Evolutionary conservation across 106 monocot genomes (phyloP).

Genomic region (Dioscorea dumetorum): DNA sequence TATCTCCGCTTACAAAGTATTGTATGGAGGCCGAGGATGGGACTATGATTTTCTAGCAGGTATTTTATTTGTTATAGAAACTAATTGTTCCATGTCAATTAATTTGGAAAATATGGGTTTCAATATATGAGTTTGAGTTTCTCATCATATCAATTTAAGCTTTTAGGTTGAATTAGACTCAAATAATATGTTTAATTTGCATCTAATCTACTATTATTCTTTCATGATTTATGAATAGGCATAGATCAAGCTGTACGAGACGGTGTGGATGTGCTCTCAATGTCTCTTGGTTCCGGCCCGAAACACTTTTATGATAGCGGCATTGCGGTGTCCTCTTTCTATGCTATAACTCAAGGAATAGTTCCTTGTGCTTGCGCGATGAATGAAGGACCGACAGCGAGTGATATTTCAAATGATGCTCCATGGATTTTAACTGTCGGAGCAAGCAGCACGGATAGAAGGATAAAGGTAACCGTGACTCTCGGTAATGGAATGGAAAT

Average conservation of each 20-base stretch:
- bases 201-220: too few relatives aligned
- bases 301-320: background rate
- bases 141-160: too few relatives aligned
- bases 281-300: background rate
- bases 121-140: too few relatives aligned
- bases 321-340: background rate
- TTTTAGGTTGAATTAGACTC: too few relatives aligned
- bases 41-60: too few relatives aligned
- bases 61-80: too few relatives aligned
- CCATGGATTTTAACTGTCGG: constrained; percentile 18
- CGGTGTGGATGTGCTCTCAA: background rate
- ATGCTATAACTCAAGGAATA: background rate
- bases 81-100: background rate
- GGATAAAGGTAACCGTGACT: constrained; percentile 4
- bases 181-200: too few relatives aligned
- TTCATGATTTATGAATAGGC: background rate
- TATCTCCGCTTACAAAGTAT: background rate
- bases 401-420: background rate
- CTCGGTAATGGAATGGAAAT: constrained; percentile 12
- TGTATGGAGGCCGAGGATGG: background rate
- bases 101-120: background rate
- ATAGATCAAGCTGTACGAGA: background rate
- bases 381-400: background rate
- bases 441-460: constrained; percentile 15
- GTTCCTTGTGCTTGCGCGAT: background rate